Evolutionary conservation across 2,329 filamentous ascomycete species (phyloP).

Genomic region (Aspergillus candidus): DNA sequence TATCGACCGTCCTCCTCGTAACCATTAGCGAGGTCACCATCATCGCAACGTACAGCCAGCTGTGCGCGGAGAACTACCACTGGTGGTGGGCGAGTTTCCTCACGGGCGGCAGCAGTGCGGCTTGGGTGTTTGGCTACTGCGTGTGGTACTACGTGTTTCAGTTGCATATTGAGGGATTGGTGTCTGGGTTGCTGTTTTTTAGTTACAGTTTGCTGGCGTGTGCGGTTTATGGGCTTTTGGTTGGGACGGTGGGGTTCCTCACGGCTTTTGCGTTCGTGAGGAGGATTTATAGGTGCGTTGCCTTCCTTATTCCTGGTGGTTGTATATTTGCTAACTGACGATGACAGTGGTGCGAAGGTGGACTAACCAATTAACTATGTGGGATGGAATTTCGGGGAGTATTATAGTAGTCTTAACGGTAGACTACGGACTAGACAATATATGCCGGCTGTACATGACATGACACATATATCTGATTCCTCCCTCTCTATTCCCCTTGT

Average conservation of each 20-base stretch:
- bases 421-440: no score
- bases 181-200: conserved; percentile 77
- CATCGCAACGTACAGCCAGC: conserved; percentile 73
- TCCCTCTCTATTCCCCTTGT: no score
- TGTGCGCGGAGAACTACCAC: conserved; percentile 76
- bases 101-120: conserved; percentile 66
- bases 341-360: conserved; percentile 28
- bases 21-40: conserved; percentile 79
- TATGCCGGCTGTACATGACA: no score
- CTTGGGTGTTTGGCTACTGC: conserved; percentile 80
- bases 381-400: no score
- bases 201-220: conserved; percentile 78
- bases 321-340: conserved; percentile 2
- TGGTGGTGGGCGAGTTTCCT: conserved; percentile 93
- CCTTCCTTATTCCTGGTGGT: conserved; percentile 9
- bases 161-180: conserved; percentile 72
- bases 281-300: conserved; percentile 70
- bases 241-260: conserved; percentile 78
- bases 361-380: conserved; percentile 15
- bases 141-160: conserved; percentile 78
- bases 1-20: conserved; percentile 64
- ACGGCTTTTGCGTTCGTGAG: conserved; percentile 78
- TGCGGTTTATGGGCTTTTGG: conserved; percentile 71
- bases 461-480: no score
- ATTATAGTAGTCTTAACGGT: no score